These are phyloP conservation scores for Chrysanthemum seticuspe DNA, from an alignment of 129 eudicot genomes.

Conservation along the genomic window DNA sequence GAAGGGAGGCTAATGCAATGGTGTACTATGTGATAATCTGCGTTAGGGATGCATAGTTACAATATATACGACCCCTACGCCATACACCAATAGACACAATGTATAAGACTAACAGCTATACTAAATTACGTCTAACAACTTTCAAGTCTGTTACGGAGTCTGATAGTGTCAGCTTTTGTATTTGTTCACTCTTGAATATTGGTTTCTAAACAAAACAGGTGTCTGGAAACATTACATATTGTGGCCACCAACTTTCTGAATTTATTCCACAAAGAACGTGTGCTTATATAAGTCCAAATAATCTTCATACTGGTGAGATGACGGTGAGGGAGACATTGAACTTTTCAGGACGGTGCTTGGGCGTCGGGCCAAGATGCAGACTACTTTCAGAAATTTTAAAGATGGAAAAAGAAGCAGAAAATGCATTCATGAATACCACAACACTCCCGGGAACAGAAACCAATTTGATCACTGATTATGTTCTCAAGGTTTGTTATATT, in stretches of 20 bases:
- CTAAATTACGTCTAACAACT: too few species aligned
- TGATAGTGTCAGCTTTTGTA: background rate
- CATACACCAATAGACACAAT: too few species aligned
- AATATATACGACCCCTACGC: too few species aligned
- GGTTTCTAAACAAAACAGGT: conserved; percentile 21
- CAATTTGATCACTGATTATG: conserved; percentile 40
- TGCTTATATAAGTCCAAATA: conserved; percentile 48
- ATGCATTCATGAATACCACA: conserved; percentile 39
- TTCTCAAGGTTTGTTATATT: conserved; percentile 42
- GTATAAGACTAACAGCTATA: too few species aligned
- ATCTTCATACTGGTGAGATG: conserved; percentile 51
- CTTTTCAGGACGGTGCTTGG: conserved; percentile 51
- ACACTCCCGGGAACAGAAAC: conserved; percentile 30
- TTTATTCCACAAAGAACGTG: conserved; percentile 51
- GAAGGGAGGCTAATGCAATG: too few species aligned
- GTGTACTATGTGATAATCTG: too few species aligned
- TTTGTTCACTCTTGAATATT: background rate
- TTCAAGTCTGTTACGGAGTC: background rate
- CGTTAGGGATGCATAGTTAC: too few species aligned
- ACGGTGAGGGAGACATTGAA: conserved; percentile 53
- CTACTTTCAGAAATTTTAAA: conserved; percentile 32
- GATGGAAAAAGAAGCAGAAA: conserved; percentile 30
- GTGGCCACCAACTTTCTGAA: conserved; percentile 41
- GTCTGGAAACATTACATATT: conserved; percentile 39
- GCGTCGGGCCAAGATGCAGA: conserved; percentile 43